These are phyloP conservation scores for Xerocomus cyaneibrunnescens DNA, from an alignment of 1,284 basidiomycete species.

Conservation along the genomic window DNA sequence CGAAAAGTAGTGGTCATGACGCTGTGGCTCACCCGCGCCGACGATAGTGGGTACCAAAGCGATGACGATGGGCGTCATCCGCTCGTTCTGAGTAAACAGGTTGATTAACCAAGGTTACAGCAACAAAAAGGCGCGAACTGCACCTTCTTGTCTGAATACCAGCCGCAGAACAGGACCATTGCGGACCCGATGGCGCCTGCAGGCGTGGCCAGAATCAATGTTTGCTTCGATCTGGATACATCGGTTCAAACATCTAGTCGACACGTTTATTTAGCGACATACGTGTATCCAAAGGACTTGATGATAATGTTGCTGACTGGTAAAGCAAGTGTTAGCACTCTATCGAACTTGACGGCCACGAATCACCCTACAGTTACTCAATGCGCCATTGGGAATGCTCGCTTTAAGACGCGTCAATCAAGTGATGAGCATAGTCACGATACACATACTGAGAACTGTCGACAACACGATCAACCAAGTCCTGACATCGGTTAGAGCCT, in stretches of 20 bases:
- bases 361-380: constrained; percentile 56
- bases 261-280: constrained; percentile 21
- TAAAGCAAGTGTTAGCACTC: neutral
- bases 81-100: constrained; percentile 49
- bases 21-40: constrained; percentile 43
- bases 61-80: constrained; percentile 64
- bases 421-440: neutral
- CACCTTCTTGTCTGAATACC: constrained; percentile 65
- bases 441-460: constrained; percentile 52
- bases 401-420: constrained; percentile 37
- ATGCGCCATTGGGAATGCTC: constrained; percentile 63
- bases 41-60: constrained; percentile 62
- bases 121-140: neutral
- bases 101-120: too few relatives aligned
- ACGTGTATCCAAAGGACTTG: constrained; percentile 68
- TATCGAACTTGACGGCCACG: neutral
- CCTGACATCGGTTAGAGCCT: constrained; percentile 58
- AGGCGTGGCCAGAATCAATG: constrained; percentile 61
- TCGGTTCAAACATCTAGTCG: neutral
- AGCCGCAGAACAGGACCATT: constrained; percentile 55
- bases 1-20: neutral
- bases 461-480: constrained; percentile 64
- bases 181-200: constrained; percentile 51
- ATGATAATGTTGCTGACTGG: constrained; percentile 63
- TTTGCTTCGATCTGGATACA: constrained; percentile 51